Conservation (phyloP, 176 grass and related monocot species). For the Cenchrus americanus region DNA sequence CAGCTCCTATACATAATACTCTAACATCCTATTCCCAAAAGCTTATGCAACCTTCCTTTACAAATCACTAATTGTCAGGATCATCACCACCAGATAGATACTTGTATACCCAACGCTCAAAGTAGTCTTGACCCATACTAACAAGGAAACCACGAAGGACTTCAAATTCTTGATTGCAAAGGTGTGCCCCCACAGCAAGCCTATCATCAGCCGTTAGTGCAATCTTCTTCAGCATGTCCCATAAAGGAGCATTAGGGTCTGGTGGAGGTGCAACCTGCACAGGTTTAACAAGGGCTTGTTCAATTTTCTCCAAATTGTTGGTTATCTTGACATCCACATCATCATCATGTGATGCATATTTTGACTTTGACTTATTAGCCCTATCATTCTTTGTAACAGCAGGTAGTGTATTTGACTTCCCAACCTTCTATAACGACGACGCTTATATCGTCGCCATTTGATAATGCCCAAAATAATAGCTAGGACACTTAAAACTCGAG, state of each 20-base stretch:
- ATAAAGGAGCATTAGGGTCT: slow-evolving; percentile 7
- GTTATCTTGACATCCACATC: not conserved
- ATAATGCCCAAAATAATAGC: too few species aligned
- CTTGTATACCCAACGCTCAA: slow-evolving; percentile 7
- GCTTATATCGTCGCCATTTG: not conserved
- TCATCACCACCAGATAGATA: not conserved
- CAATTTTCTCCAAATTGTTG: not conserved
- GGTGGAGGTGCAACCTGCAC: not conserved
- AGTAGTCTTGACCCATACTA: slow-evolving; percentile 11
- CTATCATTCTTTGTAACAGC: not conserved
- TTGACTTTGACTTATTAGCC: not conserved
- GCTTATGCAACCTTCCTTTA: not conserved
- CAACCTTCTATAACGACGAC: not conserved
- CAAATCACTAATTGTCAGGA: not conserved
- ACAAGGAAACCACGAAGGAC: not conserved
- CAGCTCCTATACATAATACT: too few species aligned
- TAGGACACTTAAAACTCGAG: too few species aligned
- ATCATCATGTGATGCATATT: not conserved
- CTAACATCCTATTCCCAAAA: not conserved
- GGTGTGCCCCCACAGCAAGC: not conserved
- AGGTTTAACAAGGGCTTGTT: not conserved
- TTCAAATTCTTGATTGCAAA: slow-evolving; percentile 32
- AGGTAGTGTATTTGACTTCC: not conserved
- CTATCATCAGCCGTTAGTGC: not conserved
- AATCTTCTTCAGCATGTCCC: slow-evolving; percentile 23